phyloP scores from a whole-genome alignment of 2,329 filamentous ascomycete genomes.

The Aspergillus sergii region DNA sequence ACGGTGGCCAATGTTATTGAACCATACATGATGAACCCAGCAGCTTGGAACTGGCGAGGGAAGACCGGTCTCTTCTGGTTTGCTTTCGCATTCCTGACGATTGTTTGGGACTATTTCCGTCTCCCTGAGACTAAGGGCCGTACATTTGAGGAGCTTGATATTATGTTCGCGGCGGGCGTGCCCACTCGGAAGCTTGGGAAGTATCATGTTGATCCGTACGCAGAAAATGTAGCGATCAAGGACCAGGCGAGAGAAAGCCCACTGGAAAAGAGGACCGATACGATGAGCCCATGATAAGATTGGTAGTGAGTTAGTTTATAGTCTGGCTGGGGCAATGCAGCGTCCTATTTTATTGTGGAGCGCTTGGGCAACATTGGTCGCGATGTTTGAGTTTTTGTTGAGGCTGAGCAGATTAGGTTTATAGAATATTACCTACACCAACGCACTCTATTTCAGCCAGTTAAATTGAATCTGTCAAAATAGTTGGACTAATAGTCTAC shows the following conservation, averaged over 20 bases:
- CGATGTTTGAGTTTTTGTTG: background rate
- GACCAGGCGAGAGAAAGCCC: conserved; percentile 8
- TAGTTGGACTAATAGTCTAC: too few species aligned
- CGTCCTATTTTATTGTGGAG: background rate
- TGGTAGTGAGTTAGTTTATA: background rate
- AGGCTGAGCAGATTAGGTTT: too few species aligned
- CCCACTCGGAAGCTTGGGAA: conserved; percentile 10
- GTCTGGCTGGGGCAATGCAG: background rate
- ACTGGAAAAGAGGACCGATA: background rate
- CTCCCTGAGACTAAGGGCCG: conserved; percentile 44
- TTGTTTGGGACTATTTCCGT: conserved; percentile 44
- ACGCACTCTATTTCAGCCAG: too few species aligned
- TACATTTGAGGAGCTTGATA: conserved; percentile 20
- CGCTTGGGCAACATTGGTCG: background rate
- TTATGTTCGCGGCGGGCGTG: conserved; percentile 16
- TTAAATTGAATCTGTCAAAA: too few species aligned
- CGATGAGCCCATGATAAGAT: background rate
- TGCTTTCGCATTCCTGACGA: conserved; percentile 35
- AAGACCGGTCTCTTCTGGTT: conserved; percentile 47
- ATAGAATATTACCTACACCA: too few species aligned
- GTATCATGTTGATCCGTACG: conserved; percentile 14
- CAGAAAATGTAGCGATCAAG: conserved; percentile 11
- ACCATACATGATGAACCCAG: conserved; percentile 36
- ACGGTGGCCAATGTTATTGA: conserved; percentile 50
- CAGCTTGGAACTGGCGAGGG: conserved; percentile 43